A percentile compares a stretch with the other conserved stretches of the same genome.
These are phyloP conservation scores for Tolypocladium guangdongense DNA, from an alignment of 2,329 filamentous ascomycete genomes.

Conservation along the genomic window DNA sequence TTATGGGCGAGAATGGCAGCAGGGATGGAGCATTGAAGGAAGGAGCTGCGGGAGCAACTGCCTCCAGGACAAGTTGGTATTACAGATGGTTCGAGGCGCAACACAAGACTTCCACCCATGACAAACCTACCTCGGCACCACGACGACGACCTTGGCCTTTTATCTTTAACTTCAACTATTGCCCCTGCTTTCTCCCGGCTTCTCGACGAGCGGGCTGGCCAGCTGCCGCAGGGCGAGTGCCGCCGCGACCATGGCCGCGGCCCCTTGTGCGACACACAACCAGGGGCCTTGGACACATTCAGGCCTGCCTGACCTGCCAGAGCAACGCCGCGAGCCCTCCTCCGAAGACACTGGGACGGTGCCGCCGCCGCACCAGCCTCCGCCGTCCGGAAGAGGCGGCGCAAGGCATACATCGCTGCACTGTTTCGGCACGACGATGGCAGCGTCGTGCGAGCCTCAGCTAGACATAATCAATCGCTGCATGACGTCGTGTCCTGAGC, in stretches of 20 bases:
- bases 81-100: background rate
- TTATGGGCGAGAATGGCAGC: background rate
- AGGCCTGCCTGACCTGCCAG: background rate
- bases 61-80: background rate
- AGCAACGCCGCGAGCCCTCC: background rate
- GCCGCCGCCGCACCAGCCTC: background rate
- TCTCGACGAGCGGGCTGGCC: background rate
- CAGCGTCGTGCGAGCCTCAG: background rate
- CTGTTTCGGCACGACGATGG: background rate
- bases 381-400: background rate
- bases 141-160: background rate
- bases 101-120: background rate
- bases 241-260: background rate
- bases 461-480: background rate
- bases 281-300: background rate
- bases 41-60: background rate
- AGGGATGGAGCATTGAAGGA: background rate
- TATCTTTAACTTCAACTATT: background rate
- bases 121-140: background rate
- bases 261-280: background rate
- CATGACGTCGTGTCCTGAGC: slow-evolving; percentile 5
- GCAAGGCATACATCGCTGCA: background rate
- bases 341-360: background rate
- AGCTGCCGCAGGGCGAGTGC: background rate
- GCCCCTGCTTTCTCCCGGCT: background rate